Evolutionary conservation across 306 rosid genomes (phyloP).

Genomic region (Rosa rugosa): DNA sequence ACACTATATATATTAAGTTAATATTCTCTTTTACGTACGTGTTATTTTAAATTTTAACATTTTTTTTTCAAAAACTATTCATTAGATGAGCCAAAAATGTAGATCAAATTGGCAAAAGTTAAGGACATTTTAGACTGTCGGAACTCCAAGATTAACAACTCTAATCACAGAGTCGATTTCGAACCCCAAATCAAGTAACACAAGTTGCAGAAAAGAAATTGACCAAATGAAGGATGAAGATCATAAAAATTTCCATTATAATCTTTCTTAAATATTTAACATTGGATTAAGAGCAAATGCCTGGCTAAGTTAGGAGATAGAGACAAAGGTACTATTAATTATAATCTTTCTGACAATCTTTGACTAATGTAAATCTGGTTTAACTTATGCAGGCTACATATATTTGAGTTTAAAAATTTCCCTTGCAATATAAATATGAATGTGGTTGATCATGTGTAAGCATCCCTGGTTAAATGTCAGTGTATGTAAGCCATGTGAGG

Average conservation of each 20-base stretch:
- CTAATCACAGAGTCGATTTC: slow-evolving; percentile 16
- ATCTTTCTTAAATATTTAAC: background rate
- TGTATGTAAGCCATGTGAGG: slow-evolving; percentile 77
- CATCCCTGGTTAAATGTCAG: slow-evolving; percentile 55
- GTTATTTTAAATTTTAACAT: too few species aligned
- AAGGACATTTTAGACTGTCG: background rate
- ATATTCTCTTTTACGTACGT: background rate
- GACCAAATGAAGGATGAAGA: slow-evolving; percentile 14
- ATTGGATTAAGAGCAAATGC: slow-evolving; percentile 28
- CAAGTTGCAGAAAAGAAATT: background rate
- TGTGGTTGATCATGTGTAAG: slow-evolving; percentile 48
- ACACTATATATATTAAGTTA: background rate
- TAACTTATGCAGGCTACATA: slow-evolving; percentile 23
- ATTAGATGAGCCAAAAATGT: too few species aligned
- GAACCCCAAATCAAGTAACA: slow-evolving; percentile 22
- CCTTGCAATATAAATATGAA: background rate
- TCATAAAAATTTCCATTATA: background rate
- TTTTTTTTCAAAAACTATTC: too few species aligned
- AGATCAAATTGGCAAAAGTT: too few species aligned
- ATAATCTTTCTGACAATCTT: slow-evolving; percentile 30
- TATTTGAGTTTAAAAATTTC: slow-evolving; percentile 23
- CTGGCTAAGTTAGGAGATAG: background rate
- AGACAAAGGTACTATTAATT: slow-evolving; percentile 31
- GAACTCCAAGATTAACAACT: slow-evolving; percentile 16
- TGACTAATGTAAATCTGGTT: slow-evolving; percentile 52